Base-by-base conservation (phyloP, 176 grass and related monocot genomes). In the Chrysopogon serrulatus region DNA sequence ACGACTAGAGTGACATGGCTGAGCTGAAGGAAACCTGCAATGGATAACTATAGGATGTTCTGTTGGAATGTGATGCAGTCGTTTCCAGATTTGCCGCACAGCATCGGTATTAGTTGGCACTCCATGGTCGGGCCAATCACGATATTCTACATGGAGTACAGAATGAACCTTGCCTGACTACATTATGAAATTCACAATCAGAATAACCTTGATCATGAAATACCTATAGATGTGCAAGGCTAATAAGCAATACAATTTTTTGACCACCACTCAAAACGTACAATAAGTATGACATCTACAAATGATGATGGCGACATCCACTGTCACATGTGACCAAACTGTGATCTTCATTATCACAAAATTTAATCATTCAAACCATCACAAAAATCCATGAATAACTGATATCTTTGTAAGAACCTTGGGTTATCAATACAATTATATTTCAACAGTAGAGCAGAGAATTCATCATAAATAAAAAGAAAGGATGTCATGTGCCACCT, bases 121-220 rank as follows among this genome's bases (percentile, higher is more conserved):
- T 27, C 96, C 91, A 89, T 96, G 91, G 63, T 99, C 93, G 23
- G 91, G 89, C 93, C 96, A 94, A 79, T 92, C 83, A 42, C 86
- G 89, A 81, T 99, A 96, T 48, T 89, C 87, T 41, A 96, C 89
- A 78, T 96, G 91, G 59, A 90, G 87, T 82, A 99, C 86, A 81
- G 83, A 71, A 81, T 86, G 76, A 90, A 85, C 64, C 81, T 92
- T 83, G 17, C 39, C 72, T 89, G 89, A 86, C 96, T 98, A 77
- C 69, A 88, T 59, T 61, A 85, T 60, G 68, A 81, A 79, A 90
- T 63, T 27, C 42, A 83, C 0, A 2, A 26, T 74, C 39, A 79
- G 84, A 73, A 66, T 7, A 82, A n/a, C 36, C 32, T 59, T 24
- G 67, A 66, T 15, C 66, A 68, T 31, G 65, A 68, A 63, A 51